phyloP scores from a whole-genome alignment of 495 filamentous ascomycete species.

The Aspergillus taichungensis region DNA sequence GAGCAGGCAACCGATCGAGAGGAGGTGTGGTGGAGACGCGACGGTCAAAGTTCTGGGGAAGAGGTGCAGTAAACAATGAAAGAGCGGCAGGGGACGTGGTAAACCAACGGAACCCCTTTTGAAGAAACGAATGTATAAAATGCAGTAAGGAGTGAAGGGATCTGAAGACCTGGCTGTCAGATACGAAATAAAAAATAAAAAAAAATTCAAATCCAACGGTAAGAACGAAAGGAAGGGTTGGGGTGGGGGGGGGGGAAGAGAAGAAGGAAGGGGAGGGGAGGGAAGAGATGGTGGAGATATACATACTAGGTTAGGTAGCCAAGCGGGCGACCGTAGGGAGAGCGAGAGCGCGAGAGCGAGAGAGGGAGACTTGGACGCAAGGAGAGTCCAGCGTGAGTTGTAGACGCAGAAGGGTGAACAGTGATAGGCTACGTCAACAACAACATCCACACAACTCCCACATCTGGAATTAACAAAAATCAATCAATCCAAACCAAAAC shows the following conservation, averaged over 20 bases:
- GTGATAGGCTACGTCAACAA: constrained; percentile 21
- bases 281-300: constrained; percentile 4
- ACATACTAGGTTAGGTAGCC: constrained; percentile 15
- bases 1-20: no score
- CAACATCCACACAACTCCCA: constrained; percentile 18
- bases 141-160: constrained; percentile 18
- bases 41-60: constrained; percentile 3
- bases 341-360: constrained; percentile 25
- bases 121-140: constrained; percentile 4
- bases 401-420: no score
- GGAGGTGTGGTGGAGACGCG: background rate
- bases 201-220: constrained; percentile 6
- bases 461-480: no score
- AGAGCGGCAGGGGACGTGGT: constrained; percentile 31
- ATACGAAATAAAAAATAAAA: constrained; percentile 1
- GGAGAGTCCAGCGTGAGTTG: constrained; percentile 20
- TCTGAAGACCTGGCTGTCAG: no score
- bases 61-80: constrained; percentile 10
- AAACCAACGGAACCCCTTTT: constrained; percentile 21
- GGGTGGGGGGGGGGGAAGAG: constrained; percentile 34
- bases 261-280: constrained; percentile 1
- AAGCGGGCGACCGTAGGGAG: constrained; percentile 7
- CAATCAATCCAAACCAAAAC: constrained; percentile 17
- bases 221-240: constrained; percentile 24
- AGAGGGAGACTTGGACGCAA: constrained; percentile 20